These are phyloP conservation scores for Echinosophora koreensis DNA, from an alignment of 306 rosid genomes.

Conservation along the genomic window DNA sequence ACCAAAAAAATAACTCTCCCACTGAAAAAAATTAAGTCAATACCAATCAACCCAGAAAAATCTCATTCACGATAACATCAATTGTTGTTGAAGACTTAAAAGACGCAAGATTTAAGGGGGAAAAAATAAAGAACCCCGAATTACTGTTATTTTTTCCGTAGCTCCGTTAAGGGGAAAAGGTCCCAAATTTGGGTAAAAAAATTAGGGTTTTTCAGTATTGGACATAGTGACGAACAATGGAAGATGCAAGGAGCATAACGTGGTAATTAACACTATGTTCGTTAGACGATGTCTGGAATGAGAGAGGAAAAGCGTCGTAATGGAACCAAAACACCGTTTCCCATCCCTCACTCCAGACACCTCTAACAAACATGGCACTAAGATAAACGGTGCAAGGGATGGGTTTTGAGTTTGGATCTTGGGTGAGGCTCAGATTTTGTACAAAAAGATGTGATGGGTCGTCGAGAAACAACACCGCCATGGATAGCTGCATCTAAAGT, in stretches of 20 bases:
- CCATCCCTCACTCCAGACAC: constrained; percentile 47
- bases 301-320: background rate
- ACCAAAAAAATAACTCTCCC: background rate
- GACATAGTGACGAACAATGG: background rate
- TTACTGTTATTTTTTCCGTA: too few species aligned
- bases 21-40: too few species aligned
- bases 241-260: background rate
- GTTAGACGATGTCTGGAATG: constrained; percentile 50
- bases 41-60: background rate
- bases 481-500: constrained; percentile 56
- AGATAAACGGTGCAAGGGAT: background rate
- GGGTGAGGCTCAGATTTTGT: constrained; percentile 53
- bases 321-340: background rate
- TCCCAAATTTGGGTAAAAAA: background rate
- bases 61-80: too few species aligned
- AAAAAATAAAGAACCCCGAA: too few species aligned
- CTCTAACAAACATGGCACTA: constrained; percentile 39
- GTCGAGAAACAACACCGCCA: constrained; percentile 39
- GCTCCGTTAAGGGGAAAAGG: too few species aligned
- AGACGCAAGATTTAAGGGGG: too few species aligned
- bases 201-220: background rate
- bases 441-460: background rate
- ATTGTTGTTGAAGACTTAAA: too few species aligned
- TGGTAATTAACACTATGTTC: constrained; percentile 19
- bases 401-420: background rate